phyloP scores from a whole-genome alignment of 495 filamentous ascomycete species.

The Penicillium parvum region DNA sequence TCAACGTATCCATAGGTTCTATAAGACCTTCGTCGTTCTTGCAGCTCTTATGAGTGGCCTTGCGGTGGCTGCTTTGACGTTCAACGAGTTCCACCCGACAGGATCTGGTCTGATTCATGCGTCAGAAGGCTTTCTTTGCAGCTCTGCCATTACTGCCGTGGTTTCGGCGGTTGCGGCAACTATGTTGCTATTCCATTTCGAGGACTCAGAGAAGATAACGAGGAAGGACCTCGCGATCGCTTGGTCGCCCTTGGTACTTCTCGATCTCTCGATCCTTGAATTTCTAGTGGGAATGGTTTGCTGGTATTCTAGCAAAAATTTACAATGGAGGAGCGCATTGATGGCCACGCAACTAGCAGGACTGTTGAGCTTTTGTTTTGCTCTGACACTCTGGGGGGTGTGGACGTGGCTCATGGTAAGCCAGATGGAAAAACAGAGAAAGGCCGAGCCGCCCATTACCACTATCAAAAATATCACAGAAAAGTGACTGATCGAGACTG shows the following conservation, averaged over 20 bases:
- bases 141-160: not conserved
- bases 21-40: too few species aligned
- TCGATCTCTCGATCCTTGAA: not conserved
- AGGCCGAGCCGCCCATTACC: too few species aligned
- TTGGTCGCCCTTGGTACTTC: not conserved
- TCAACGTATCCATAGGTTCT: too few species aligned
- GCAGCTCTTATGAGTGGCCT: too few species aligned
- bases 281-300: not conserved
- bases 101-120: not conserved
- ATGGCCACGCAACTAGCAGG: not conserved
- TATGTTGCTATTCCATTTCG: not conserved
- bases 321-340: not conserved
- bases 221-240: not conserved
- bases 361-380: slow-evolving; percentile 3
- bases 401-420: not conserved
- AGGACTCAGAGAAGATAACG: not conserved
- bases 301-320: not conserved
- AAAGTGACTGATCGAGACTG: too few species aligned
- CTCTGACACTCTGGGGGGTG: not conserved
- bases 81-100: too few species aligned
- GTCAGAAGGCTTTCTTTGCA: not conserved
- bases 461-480: too few species aligned
- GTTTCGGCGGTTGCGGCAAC: not conserved
- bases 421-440: not conserved
- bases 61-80: too few species aligned